Evolutionary conservation across 2,329 filamentous ascomycete species (phyloP).

Genomic region (Fusarium scirpi): DNA sequence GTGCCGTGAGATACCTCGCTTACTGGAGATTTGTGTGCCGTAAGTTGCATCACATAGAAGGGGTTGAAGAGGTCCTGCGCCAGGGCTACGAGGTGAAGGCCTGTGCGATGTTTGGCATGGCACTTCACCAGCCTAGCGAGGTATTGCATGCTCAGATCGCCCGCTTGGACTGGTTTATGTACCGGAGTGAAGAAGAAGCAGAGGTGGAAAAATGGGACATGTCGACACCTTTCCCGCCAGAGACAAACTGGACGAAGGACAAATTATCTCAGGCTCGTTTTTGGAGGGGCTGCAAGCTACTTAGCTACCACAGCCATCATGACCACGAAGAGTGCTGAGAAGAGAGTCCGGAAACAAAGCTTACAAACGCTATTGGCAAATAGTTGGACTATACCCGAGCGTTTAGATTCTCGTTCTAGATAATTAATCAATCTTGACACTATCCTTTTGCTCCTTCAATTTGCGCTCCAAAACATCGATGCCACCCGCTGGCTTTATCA

Average conservation of each 20-base stretch:
- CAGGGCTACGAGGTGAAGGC: background rate
- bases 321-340: background rate
- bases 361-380: background rate
- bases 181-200: background rate
- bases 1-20: background rate
- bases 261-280: background rate
- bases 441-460: conserved; percentile 6
- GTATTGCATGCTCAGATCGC: background rate
- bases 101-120: conserved; percentile 13
- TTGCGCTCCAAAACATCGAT: conserved; percentile 32
- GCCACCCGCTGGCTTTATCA: conserved; percentile 21
- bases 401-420: accelerated
- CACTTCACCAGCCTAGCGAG: background rate
- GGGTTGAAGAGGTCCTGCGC: background rate
- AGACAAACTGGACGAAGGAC: background rate
- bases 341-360: too few relatives aligned
- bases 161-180: background rate
- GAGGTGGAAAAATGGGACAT: background rate
- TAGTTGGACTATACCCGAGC: background rate
- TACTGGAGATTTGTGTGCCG: accelerated
- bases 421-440: background rate
- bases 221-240: background rate
- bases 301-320: background rate
- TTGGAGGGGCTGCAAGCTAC: background rate
- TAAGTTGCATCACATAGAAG: background rate